Conservation (phyloP, 2,329 filamentous ascomycete species). For the Fusarium bulbicola region DNA sequence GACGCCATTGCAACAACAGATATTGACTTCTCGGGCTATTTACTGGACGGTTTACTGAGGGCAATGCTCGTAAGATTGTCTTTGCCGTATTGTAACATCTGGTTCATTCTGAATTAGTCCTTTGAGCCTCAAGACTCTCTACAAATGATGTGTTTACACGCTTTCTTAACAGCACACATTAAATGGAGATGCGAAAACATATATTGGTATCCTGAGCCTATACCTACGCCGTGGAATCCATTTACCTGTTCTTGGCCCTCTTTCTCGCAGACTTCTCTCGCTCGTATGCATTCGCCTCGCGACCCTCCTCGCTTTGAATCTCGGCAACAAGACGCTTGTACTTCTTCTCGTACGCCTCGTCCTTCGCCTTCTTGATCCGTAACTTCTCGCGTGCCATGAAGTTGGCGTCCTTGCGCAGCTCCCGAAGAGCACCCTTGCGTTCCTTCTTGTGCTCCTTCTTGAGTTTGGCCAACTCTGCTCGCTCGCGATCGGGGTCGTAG, state of each 20-base stretch:
- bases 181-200: conserved; percentile 22
- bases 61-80: no score
- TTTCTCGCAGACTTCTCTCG: conserved; percentile 82
- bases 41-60: neutral
- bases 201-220: conserved; percentile 35
- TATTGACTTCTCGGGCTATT: neutral
- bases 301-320: conserved; percentile 93
- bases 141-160: neutral
- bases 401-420: conserved; percentile 92
- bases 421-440: conserved; percentile 91
- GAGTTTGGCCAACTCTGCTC: conserved; percentile 84
- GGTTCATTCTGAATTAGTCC: neutral
- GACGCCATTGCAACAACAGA: neutral
- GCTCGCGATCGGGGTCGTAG: conserved; percentile 94
- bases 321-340: conserved; percentile 90
- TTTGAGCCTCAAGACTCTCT: neutral
- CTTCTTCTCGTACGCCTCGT: conserved; percentile 95
- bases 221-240: conserved; percentile 10
- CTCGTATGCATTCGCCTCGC: conserved; percentile 88
- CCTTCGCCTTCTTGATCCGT: conserved; percentile 90
- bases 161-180: neutral
- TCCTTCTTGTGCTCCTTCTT: conserved; percentile 93
- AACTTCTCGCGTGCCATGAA: conserved; percentile 93
- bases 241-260: conserved; percentile 62
- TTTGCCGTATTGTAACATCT: neutral